Base-by-base conservation (phyloP, 1,284 basidiomycete genomes). In the Sporisorium scitamineum region DNA sequence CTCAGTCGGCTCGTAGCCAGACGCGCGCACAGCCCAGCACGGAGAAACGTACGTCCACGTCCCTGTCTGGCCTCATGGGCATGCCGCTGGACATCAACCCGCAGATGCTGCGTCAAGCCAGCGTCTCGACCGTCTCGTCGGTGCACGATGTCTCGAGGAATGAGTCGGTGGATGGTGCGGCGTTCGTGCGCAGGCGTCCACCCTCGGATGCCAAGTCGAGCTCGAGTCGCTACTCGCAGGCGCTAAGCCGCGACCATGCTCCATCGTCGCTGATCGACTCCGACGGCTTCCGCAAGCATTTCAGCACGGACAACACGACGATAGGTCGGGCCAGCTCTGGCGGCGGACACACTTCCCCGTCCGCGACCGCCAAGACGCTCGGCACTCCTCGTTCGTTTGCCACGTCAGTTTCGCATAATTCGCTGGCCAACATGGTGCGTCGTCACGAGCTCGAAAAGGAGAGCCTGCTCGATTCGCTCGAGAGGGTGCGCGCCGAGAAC, bases 371-470 rank as follows among this genome's bases (percentile, higher is more conserved):
- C 61, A 79, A 80, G 69, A 80, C 79, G 54, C 75, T 72, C 2
- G 78, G 79, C 58, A 78, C 78, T 51, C 79, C 78, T 41, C 61
- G 78, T 37, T 80, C 77, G 47, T 67, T 66, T 54, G 64, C 63
- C 54, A 71, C 64, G 0, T 68, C 73, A 3, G 60, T 64, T 9
- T 76, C 74, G 64, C 76, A 74, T 44, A 61, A 64, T 9, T 71
- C 71, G 50, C 29, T 78, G 10, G 67, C 64, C 54, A 58, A 74
- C 54, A 58, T 79, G 60, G 60, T 77, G 22, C 70, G 77, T 41
- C 77, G 79, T 18, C 79, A 81, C 47, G 77, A 78, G 47, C 70
- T 81, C 14, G 79, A 81, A 51, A 79, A 77, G 55, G 78, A 81
- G 53, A 76, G 72, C 39, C 32, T 81, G 54, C 67, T 81, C 26